Evolutionary conservation across 257 asterid species (phyloP), one percentile per base, ranked within the genome.

Genomic region (Buddleja alternifolia): DNA sequence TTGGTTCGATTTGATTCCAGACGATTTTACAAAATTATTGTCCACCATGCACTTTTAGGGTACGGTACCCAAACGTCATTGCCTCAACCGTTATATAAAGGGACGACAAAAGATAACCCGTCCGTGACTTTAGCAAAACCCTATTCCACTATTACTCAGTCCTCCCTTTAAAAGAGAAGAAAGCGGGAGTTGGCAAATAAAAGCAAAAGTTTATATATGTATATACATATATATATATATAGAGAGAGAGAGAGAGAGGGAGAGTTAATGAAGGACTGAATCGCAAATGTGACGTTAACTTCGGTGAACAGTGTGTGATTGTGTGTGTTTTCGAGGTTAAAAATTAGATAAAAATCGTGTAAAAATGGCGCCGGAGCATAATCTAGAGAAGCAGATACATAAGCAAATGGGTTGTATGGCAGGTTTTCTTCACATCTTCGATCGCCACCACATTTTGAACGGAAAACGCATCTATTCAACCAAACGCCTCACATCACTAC

Each of bases 321-420:
- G 32, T 61, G 1, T 59, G 42, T 37, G 11, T 7, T 8, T 7
- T 8, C 3, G 34, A 29, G 34, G 5, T 2, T 1, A 5, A 29
- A 29, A 29, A 29, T 29, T 29, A 29, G 34, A 5, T 29, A 1
- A 29, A 5, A 29, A 29, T 29, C 34, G 34, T n/a, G 5, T 29
- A 29, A 29, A 2, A 29, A 29, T 29, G 6, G 69, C 53, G 24
- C 75, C 76, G 19, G 88, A 83, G 66, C 70, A 81, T 72, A 79
- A 81, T 45, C 79, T 83, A 25, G 86, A 79, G 77, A 84, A 75
- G 73, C 90, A 80, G 61, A 76, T 83, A 8, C 72, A 80, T 47
- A 85, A 81, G 46, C 95, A 86, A 25, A 85, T 90, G 93, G 96
- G 97, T 14, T 90, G 97, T 81, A 90, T 90, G 92, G 72, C 95